Percentiles rank a stretch among this genome's conserved stretches.
These are phyloP conservation scores for Umbellularia californica DNA, from an alignment of 164 flowering plant species.

Conservation along the genomic window DNA sequence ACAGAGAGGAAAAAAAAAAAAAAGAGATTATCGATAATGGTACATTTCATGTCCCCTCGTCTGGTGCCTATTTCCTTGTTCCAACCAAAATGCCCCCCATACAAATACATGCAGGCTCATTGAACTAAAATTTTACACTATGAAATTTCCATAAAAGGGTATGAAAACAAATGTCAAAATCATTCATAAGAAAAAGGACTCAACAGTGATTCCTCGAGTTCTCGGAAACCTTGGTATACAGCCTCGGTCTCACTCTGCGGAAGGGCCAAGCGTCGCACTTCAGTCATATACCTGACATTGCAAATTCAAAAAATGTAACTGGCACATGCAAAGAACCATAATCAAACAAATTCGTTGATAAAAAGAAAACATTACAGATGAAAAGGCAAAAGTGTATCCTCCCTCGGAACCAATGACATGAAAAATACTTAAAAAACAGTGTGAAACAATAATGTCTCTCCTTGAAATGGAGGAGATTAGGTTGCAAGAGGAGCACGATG, in stretches of 20 bases:
- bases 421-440: no score
- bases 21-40: no score
- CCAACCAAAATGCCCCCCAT: no score
- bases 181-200: constrained; percentile 46
- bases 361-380: background rate
- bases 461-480: no score
- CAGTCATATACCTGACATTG: constrained; percentile 80
- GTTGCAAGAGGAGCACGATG: background rate
- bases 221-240: constrained; percentile 77
- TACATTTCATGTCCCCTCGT: no score
- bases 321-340: background rate
- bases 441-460: background rate
- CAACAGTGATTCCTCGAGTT: constrained; percentile 83
- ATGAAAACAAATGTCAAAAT: constrained; percentile 24
- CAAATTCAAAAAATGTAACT: constrained; percentile 12
- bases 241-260: constrained; percentile 73
- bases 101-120: background rate
- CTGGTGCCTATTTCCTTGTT: no score
- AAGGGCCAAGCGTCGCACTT: constrained; percentile 80
- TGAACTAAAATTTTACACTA: background rate
- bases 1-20: no score
- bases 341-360: background rate
- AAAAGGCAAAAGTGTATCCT: background rate
- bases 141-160: background rate
- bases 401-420: background rate